phyloP scores from a whole-genome alignment of 169 alveolate species.

The Miamiensis avidus region DNA sequence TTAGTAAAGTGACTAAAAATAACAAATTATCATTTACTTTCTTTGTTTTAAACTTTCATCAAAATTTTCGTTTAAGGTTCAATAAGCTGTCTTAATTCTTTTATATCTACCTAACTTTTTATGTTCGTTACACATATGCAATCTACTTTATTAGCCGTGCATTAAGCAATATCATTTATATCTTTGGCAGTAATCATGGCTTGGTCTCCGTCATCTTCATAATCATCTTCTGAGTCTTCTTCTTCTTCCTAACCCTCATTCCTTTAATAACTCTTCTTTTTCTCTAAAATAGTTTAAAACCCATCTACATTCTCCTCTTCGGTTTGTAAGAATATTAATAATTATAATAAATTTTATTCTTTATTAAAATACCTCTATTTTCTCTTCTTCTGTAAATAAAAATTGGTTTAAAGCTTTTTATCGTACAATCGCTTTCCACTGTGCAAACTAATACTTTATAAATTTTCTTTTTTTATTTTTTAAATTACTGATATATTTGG shows the following conservation, averaged over 20 bases:
- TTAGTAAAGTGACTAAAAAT: no score
- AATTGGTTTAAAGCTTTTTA: constrained; percentile 37
- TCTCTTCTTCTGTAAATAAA: constrained; percentile 19
- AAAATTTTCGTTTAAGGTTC: constrained; percentile 15
- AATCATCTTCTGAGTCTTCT: neutral
- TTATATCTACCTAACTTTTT: constrained; percentile 27
- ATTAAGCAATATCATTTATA: constrained; percentile 31
- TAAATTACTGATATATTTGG: neutral
- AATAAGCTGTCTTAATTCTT: constrained; percentile 8
- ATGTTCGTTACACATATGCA: constrained; percentile 35
- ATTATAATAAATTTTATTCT: no score
- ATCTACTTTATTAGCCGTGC: constrained; percentile 19
- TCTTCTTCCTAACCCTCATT: constrained; percentile 8
- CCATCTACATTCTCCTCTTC: neutral
- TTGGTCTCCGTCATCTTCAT: constrained; percentile 38
- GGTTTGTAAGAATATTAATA: no score
- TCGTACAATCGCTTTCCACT: constrained; percentile 39
- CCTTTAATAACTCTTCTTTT: neutral
- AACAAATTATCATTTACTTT: neutral
- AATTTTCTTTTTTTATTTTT: constrained; percentile 9
- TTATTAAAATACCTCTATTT: neutral
- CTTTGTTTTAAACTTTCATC: constrained; percentile 22
- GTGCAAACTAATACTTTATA: constrained; percentile 30
- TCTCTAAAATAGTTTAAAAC: no score
- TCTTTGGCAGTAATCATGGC: constrained; percentile 27